Evolutionary conservation across 2,329 filamentous ascomycete species (phyloP).

Genomic region (Kalaharituber pfeilii): DNA sequence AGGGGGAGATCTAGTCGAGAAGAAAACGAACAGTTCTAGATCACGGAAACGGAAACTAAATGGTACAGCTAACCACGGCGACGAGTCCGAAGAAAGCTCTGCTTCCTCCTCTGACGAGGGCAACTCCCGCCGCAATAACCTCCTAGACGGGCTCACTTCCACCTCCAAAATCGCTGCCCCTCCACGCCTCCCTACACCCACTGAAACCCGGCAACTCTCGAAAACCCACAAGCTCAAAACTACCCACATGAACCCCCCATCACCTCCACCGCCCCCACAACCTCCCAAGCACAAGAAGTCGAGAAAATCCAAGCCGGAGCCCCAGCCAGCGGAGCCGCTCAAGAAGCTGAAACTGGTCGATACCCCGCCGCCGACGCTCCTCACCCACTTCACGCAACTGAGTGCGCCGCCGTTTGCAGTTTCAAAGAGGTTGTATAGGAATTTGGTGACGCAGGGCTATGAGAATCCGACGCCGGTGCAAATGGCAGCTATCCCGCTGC

Average conservation of each 20-base stretch:
- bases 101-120: background rate
- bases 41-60: constrained; percentile 6
- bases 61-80: background rate
- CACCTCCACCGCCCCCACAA: background rate
- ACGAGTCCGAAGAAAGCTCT: background rate
- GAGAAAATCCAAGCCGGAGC: constrained; percentile 27
- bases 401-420: constrained; percentile 49
- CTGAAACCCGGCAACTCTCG: constrained; percentile 50
- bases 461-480: constrained; percentile 84
- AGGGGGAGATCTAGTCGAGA: background rate
- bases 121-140: background rate
- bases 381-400: constrained; percentile 60
- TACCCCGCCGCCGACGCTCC: constrained; percentile 38
- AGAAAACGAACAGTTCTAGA: background rate
- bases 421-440: constrained; percentile 54
- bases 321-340: constrained; percentile 32
- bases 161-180: constrained; percentile 26
- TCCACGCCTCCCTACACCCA: constrained; percentile 21
- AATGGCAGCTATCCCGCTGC: constrained; percentile 62
- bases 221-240: constrained; percentile 73
- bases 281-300: constrained; percentile 36
- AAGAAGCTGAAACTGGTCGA: constrained; percentile 50
- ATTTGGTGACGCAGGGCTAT: constrained; percentile 71
- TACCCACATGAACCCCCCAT: constrained; percentile 42
- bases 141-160: constrained; percentile 10